Base-by-base conservation (phyloP, 805 yeast genomes). In the Candida piceae region DNA sequence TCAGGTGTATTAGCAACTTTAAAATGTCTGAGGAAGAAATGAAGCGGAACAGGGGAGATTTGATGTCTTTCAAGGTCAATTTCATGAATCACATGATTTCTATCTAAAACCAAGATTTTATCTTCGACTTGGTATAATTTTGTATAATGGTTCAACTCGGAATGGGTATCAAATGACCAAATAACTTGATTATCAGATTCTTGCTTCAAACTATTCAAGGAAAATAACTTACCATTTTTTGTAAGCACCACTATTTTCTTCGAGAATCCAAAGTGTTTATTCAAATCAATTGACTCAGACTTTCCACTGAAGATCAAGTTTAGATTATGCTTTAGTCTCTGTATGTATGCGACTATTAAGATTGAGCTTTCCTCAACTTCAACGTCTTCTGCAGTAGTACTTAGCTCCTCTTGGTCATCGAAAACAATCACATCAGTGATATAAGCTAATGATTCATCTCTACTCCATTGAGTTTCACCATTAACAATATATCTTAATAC, bases 221-320 rank as follows among this genome's bases (percentile, higher is more conserved):
- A 76, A 8, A 67, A 54, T 1, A 79, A 34, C 31, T 60, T 62
- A 5, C 72, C 71, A 31, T 52, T 52, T 10, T 52, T 47, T 0
- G 76, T 66, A 3, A 69, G 62, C 1, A 64, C 62, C 2, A 74
- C 52, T 19, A 76, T 41, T 5, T 54, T 51, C 39, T 75, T 74
- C 7, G 57, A 49, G 23, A 70, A 64, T 1, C 80, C 80, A 58
- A 76, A 75, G 20, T 57, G 64, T 11, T 39, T 35, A 23, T 40
- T 35, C 19, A 25, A 33, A 25, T 40, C 42, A 12, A 35, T 25
- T 30, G n/a, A 52, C 16, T 43, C 56, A 36, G n/a, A 42, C 25
- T 41, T 32, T 36, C 19, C 48, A 7, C 16, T 37, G 33, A 44
- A 38, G 20, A 47, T 42, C 28, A 38, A 41, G 36, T 25, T 32